Evolutionary conservation across 176 grass and related monocot genomes (phyloP).

Genomic region (Poa annua): DNA sequence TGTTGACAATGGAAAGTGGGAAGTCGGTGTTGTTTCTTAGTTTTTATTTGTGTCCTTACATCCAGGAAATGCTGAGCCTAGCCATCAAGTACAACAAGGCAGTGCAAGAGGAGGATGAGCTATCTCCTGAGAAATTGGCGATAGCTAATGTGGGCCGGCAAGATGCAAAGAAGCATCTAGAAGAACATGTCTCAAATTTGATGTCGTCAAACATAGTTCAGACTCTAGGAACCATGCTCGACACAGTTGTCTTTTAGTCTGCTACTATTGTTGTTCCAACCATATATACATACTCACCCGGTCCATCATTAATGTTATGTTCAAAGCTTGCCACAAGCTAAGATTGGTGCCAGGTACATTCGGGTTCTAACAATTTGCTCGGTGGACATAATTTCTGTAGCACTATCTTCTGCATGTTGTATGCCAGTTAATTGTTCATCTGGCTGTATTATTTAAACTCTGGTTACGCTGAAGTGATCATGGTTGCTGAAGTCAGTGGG

Average conservation of each 20-base stretch:
- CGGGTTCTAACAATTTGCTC: constrained; percentile 20
- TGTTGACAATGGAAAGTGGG: background rate
- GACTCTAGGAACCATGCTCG: constrained; percentile 95
- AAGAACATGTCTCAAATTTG: constrained; percentile 94
- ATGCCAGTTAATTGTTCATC: background rate
- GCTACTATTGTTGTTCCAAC: background rate
- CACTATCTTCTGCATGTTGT: background rate
- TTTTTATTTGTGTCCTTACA: background rate
- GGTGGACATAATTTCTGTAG: background rate
- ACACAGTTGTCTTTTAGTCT: constrained; percentile 87
- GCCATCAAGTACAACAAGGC: constrained; percentile 98
- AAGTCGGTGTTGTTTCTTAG: background rate
- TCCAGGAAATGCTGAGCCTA: constrained; percentile 92
- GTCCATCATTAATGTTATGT: constrained; percentile 27
- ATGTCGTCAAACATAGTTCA: constrained; percentile 99
- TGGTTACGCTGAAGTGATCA: background rate
- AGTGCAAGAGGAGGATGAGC: constrained; percentile 97
- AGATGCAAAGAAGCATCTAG: constrained; percentile 97
- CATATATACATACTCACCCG: background rate
- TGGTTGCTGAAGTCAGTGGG: background rate
- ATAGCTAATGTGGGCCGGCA: constrained; percentile 97
- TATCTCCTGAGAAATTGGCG: constrained; percentile 90
- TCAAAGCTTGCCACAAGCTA: constrained; percentile 1
- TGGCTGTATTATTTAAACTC: background rate
- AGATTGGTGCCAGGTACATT: constrained; percentile 1